Conservation (phyloP, 2,329 filamentous ascomycete species). For the Nigrograna mackinnonii region DNA sequence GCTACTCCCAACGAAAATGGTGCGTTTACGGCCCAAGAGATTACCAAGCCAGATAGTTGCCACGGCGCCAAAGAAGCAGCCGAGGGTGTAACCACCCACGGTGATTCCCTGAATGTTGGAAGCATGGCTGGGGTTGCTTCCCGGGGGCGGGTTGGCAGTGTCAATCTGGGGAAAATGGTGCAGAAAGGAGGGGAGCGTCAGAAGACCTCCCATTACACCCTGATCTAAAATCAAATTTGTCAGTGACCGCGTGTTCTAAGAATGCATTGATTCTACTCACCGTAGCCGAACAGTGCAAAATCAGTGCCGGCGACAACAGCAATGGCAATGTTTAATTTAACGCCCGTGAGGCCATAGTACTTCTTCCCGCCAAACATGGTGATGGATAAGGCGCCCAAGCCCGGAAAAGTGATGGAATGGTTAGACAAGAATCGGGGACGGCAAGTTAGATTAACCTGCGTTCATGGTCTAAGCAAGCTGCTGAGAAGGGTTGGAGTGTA, state of each 20-base stretch:
- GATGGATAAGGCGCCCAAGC: no score
- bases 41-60: slow-evolving; percentile 57
- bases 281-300: slow-evolving; percentile 68
- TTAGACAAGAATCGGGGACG: no score
- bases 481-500: no score
- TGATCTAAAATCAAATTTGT: slow-evolving; percentile 17
- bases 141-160: slow-evolving; percentile 37
- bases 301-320: slow-evolving; percentile 73
- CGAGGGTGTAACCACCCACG: slow-evolving; percentile 41
- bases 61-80: slow-evolving; percentile 50
- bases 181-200: slow-evolving; percentile 69
- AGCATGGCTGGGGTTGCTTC: slow-evolving; percentile 33
- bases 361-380: slow-evolving; percentile 23
- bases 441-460: no score
- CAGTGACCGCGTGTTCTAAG: neutral
- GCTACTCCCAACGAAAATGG: slow-evolving; percentile 62
- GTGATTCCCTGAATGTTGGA: slow-evolving; percentile 50
- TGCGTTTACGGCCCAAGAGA: slow-evolving; percentile 58
- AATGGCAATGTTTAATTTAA: slow-evolving; percentile 67
- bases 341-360: slow-evolving; percentile 69
- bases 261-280: slow-evolving; percentile 48
- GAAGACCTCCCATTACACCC: slow-evolving; percentile 70
- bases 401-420: no score
- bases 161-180: slow-evolving; percentile 46
- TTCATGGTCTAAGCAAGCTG: no score